These are phyloP conservation scores for Spatholobus suberectus DNA, from an alignment of 306 rosid species.

Conservation along the genomic window DNA sequence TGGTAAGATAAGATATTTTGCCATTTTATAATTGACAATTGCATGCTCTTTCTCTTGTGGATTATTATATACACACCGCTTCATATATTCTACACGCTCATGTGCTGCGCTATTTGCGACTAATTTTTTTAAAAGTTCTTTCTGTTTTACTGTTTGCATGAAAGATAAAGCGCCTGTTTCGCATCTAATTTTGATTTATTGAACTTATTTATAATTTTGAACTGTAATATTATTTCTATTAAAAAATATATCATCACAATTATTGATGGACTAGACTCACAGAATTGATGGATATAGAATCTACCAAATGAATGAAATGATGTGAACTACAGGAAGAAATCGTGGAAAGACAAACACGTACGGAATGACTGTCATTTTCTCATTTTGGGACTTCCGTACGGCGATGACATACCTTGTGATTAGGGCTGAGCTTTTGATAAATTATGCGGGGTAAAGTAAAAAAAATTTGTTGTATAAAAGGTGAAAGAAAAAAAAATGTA, in stretches of 20 bases:
- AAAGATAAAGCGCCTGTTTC: no score
- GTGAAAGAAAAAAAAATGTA: no score
- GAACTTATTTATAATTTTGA: not conserved
- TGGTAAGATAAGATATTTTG: not conserved
- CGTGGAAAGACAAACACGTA: constrained; percentile 3
- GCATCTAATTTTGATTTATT: not conserved
- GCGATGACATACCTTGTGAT: not conserved
- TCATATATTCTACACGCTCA: no score
- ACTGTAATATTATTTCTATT: no score
- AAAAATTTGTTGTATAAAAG: no score
- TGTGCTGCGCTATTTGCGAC: not conserved
- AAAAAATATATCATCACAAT: not conserved
- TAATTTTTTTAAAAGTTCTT: not conserved
- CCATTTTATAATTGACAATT: no score
- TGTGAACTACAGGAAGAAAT: not conserved
- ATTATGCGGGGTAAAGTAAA: no score
- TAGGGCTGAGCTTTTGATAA: no score
- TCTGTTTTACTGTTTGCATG: not conserved
- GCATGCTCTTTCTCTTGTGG: not conserved
- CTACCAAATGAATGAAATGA: not conserved
- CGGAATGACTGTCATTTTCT: constrained; percentile 20
- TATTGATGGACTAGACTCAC: not conserved
- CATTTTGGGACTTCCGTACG: not conserved
- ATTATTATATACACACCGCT: no score
- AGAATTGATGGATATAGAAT: not conserved